Evolutionary conservation across 1,284 basidiomycete species (phyloP).

Genomic region (Ganoderma leucocontextum): DNA sequence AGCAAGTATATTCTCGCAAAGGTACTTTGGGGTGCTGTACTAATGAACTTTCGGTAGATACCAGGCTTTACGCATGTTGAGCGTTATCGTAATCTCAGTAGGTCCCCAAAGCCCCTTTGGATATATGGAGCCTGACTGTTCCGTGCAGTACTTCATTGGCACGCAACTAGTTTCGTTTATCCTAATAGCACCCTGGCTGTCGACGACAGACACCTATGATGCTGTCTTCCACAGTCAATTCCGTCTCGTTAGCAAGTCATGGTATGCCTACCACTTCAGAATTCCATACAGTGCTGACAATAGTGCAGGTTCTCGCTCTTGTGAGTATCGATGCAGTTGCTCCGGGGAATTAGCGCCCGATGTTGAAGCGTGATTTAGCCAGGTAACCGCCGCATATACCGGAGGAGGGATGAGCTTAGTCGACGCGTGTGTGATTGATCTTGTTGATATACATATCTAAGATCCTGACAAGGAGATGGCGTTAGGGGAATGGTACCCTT

Average conservation of each 20-base stretch:
- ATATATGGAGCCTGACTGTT: neutral
- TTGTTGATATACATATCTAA: neutral
- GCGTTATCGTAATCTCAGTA: constrained; percentile 56
- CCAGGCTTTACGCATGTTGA: constrained; percentile 45
- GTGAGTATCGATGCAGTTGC: constrained; percentile 24
- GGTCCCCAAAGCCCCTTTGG: constrained; percentile 27
- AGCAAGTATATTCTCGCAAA: constrained; percentile 54
- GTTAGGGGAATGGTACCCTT: constrained; percentile 64
- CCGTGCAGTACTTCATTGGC: constrained; percentile 55
- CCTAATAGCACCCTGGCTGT: constrained; percentile 62
- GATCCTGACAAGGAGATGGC: neutral
- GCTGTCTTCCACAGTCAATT: constrained; percentile 54
- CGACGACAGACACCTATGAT: constrained; percentile 52
- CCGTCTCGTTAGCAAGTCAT: constrained; percentile 55
- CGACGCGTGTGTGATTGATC: constrained; percentile 49
- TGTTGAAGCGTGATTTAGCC: constrained; percentile 31
- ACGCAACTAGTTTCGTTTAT: constrained; percentile 67
- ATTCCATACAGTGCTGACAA: neutral
- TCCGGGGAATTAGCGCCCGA: no score
- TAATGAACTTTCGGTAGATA: constrained; percentile 28
- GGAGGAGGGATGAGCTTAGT: constrained; percentile 63
- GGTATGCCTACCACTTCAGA: constrained; percentile 44
- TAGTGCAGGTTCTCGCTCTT: constrained; percentile 54
- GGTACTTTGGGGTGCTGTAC: neutral
- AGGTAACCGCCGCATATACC: constrained; percentile 61